Evolutionary conservation across 2,329 filamentous ascomycete genomes (phyloP).

Genomic region (Gnomoniopsis sp.): DNA sequence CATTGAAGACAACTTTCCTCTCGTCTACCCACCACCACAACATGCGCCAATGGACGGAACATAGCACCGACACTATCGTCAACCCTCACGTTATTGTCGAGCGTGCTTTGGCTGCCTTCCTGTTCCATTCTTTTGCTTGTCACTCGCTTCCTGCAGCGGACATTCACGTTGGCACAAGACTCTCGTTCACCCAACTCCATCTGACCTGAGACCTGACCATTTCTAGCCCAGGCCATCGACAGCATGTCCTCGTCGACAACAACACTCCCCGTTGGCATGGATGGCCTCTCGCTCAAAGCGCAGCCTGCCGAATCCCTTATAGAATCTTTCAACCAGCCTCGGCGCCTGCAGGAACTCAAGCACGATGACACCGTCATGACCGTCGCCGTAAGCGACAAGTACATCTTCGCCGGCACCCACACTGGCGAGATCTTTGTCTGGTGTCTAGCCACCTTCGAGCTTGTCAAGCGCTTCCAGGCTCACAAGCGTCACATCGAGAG

Average conservation of each 20-base stretch:
- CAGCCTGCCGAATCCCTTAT: neutral
- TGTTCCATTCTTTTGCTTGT: neutral
- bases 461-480: constrained; percentile 74
- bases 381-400: constrained; percentile 73
- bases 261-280: neutral
- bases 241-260: neutral
- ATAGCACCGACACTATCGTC: neutral
- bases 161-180: neutral
- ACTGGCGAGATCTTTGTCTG: constrained; percentile 91
- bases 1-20: neutral
- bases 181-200: neutral
- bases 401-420: constrained; percentile 89
- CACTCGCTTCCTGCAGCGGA: neutral
- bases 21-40: neutral
- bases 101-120: neutral
- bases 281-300: constrained; percentile 4
- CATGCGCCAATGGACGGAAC: neutral
- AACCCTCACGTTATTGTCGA: neutral
- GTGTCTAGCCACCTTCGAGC: constrained; percentile 84
- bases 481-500: constrained; percentile 90
- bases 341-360: constrained; percentile 69
- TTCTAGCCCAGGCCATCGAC: neutral
- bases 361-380: constrained; percentile 79
- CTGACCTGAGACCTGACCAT: neutral
- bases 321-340: constrained; percentile 39